These are phyloP conservation scores for Euphorbia pulcherrima DNA, from an alignment of 345 rosid genomes.

Conservation along the genomic window DNA sequence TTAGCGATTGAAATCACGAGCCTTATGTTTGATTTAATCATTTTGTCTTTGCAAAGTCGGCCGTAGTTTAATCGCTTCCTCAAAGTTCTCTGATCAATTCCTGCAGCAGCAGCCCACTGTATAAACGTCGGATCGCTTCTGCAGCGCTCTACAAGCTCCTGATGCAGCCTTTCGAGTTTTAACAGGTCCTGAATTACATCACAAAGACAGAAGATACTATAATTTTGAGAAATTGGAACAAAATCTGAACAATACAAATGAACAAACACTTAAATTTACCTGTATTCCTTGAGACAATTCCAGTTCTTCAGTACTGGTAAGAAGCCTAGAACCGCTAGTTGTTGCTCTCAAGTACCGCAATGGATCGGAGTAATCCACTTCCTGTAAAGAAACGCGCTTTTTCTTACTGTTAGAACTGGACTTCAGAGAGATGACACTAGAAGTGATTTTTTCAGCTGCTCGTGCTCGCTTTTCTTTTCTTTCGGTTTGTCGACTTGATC, in stretches of 20 bases:
- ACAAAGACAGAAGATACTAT: slow-evolving; percentile 13
- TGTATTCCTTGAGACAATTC: slow-evolving; percentile 86
- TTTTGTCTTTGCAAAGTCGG: slow-evolving; percentile 70
- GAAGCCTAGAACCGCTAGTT: slow-evolving; percentile 65
- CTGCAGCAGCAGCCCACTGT: slow-evolving; percentile 95
- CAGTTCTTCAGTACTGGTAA: slow-evolving; percentile 72
- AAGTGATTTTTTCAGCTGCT: slow-evolving; percentile 63
- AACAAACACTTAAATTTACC: slow-evolving; percentile 39
- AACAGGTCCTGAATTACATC: slow-evolving; percentile 54
- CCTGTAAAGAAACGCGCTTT: slow-evolving; percentile 53
- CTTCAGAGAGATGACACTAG: slow-evolving; percentile 48
- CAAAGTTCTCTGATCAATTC: slow-evolving; percentile 65
- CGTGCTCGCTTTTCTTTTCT: slow-evolving; percentile 69
- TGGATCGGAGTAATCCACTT: slow-evolving; percentile 73
- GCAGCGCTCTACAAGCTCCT: slow-evolving; percentile 60
- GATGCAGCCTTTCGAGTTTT: slow-evolving; percentile 77
- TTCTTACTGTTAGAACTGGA: slow-evolving; percentile 47
- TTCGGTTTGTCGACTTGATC: slow-evolving; percentile 69
- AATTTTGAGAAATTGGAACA: slow-evolving; percentile 2
- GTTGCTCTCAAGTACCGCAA: slow-evolving; percentile 71
- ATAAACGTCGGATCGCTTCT: slow-evolving; percentile 69
- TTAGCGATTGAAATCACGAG: slow-evolving; percentile 95
- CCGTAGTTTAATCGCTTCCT: slow-evolving; percentile 70
- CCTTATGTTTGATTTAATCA: slow-evolving; percentile 90
- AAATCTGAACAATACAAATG: not conserved